phyloP scores from a whole-genome alignment of 352 stramenopile genomes.

The Phytophthora pini region DNA sequence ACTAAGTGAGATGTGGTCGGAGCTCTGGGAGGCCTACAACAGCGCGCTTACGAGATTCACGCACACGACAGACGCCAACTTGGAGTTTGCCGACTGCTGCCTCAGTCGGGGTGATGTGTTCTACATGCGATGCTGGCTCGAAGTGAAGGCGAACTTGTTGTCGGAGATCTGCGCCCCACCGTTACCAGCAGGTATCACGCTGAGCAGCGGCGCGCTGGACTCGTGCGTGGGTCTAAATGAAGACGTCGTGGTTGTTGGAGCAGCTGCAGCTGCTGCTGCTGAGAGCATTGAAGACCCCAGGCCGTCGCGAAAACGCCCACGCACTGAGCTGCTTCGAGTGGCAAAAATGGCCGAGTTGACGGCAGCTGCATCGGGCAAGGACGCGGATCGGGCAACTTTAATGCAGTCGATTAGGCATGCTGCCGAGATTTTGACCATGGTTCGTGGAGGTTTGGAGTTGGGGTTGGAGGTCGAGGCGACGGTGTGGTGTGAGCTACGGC shows the following conservation, averaged over 20 bases:
- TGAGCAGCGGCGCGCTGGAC: not conserved
- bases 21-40: conserved; percentile 24
- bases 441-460: conserved; percentile 11
- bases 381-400: conserved; percentile 13
- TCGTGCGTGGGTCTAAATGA: not conserved
- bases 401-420: conserved; percentile 23
- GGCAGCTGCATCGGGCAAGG: not conserved
- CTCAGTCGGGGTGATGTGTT: conserved; percentile 22
- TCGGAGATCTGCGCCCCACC: conserved; percentile 16
- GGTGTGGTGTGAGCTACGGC: conserved; percentile 21
- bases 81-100: conserved; percentile 26
- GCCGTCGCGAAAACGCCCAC: conserved; percentile 8
- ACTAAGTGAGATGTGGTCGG: conserved; percentile 28
- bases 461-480: conserved; percentile 15
- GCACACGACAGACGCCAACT: conserved; percentile 16
- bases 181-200: conserved; percentile 4
- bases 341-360: conserved; percentile 1
- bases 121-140: conserved; percentile 29
- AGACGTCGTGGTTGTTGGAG: not conserved
- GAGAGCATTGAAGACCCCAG: conserved; percentile 1
- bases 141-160: conserved; percentile 18
- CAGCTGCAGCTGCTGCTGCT: not conserved
- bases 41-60: conserved; percentile 17
- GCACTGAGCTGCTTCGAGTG: conserved; percentile 1
- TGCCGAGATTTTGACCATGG: conserved; percentile 13